These are phyloP conservation scores for Lenwebbia sp. DNA, from an alignment of 345 rosid genomes.

Conservation along the genomic window DNA sequence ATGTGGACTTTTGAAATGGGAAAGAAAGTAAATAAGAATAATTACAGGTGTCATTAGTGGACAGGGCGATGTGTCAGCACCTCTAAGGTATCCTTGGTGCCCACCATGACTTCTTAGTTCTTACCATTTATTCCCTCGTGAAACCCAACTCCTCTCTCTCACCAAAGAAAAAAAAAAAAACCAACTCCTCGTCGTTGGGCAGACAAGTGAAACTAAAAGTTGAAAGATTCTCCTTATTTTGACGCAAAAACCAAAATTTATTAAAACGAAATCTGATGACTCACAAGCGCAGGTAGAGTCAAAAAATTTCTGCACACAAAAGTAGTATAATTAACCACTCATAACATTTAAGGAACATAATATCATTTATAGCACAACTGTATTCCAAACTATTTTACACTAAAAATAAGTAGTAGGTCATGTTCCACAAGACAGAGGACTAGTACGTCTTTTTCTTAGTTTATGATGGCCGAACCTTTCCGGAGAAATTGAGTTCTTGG, in stretches of 20 bases:
- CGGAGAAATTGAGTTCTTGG: too few species aligned
- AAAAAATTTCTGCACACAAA: background rate
- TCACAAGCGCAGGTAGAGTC: background rate
- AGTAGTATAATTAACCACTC: background rate
- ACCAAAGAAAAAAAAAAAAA: too few species aligned
- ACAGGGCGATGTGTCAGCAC: background rate
- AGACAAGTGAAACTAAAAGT: background rate
- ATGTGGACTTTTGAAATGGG: background rate
- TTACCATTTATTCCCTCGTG: background rate
- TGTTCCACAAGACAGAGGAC: background rate
- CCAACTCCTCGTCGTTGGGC: background rate
- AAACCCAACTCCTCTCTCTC: background rate
- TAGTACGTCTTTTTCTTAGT: background rate
- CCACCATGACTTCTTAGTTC: background rate
- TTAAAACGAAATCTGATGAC: background rate
- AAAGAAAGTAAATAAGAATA: background rate
- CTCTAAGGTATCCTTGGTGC: background rate
- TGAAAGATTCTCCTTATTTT: too few species aligned
- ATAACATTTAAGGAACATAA: too few species aligned
- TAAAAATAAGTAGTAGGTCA: background rate
- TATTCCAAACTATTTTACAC: background rate
- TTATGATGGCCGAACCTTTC: background rate
- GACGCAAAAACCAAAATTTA: background rate
- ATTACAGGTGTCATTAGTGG: background rate
- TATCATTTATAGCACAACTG: background rate